Base-by-base conservation (phyloP, 2,329 filamentous ascomycete genomes). In the Lasiodiplodia hormozganensis region DNA sequence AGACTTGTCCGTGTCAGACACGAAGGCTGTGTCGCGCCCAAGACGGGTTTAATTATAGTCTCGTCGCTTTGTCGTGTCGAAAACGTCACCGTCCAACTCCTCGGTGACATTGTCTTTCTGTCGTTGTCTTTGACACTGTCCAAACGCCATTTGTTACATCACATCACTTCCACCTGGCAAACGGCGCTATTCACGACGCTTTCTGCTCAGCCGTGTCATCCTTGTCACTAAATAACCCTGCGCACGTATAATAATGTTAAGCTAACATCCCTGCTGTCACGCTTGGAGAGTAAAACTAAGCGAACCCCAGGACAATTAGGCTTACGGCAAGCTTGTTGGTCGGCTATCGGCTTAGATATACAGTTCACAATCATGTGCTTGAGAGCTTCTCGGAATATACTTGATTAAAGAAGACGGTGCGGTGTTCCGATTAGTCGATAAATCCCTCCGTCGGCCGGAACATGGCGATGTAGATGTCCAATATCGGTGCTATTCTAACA, bases 1-100 rank as follows among this genome's bases (percentile, higher is more conserved):
- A 14, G 40, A 14, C 38, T 62, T 62, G 58, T 43, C 36, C 23
- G 56, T 58, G 58, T 62, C 58, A 62, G 58, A 62, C 43, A 51
- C 58, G 58, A 51, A 62, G 34, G 36, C 56, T 58, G 28, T 36
- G 56, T 21, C 21, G 14, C 34, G 21, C 53, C 51, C 5, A 53
- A n/a, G 12, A 34, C 28, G 28, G 28, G 18, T n/a, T 7, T 31
- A 47, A 25, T 49, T 62, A 62, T 49, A 62, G 38, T 49, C 12
- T 5, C n/a, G 4, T 57, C 25, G 18, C 57, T 60, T 60, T 60
- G 34, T 34, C 57, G 23, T 49, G 58, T 21, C 23, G 21, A 12
- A 62, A 16, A n/a, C 43, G 60, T 62, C 49, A 28, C 58, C 21
- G 14, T 18, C 57, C 57, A 62, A 18, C 31, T 8, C 10, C 14